These are phyloP conservation scores for Ogataea pini DNA, from an alignment of 805 yeast species.

Conservation along the genomic window DNA sequence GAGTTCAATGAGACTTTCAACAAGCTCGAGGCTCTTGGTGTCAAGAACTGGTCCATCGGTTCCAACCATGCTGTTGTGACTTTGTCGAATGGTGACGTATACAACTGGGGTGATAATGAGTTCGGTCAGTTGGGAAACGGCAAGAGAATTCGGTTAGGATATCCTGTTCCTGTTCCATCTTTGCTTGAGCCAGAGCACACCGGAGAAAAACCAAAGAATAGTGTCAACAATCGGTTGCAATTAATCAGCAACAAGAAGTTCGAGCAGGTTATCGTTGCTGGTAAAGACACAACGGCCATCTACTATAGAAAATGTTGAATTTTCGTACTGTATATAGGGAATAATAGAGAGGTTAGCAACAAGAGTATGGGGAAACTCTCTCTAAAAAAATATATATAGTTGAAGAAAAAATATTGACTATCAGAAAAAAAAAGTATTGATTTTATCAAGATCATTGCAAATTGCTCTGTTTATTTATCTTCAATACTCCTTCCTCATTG, in stretches of 20 bases:
- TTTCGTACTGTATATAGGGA: background rate
- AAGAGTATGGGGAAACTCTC: background rate
- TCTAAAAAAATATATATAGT: no score
- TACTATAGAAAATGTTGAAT: slow-evolving; percentile 44
- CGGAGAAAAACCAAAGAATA: slow-evolving; percentile 34
- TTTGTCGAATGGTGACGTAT: slow-evolving; percentile 61
- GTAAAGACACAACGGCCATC: slow-evolving; percentile 61
- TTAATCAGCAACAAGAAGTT: slow-evolving; percentile 37
- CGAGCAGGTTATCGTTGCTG: slow-evolving; percentile 63
- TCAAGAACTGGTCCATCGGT: slow-evolving; percentile 61
- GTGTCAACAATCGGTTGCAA: slow-evolving; percentile 46
- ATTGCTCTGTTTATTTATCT: no score
- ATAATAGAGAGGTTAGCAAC: no score
- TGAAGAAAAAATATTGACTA: background rate
- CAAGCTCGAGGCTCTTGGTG: slow-evolving; percentile 44
- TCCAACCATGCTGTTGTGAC: slow-evolving; percentile 63
- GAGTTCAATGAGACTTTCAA: slow-evolving; percentile 55
- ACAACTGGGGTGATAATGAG: slow-evolving; percentile 84
- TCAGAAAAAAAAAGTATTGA: background rate
- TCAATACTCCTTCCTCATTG: background rate
- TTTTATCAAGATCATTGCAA: no score
- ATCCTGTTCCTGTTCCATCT: slow-evolving; percentile 55
- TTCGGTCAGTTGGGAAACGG: slow-evolving; percentile 86
- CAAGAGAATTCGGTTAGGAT: slow-evolving; percentile 57
- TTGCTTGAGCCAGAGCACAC: slow-evolving; percentile 53